Percentiles rank a stretch among this genome's conserved stretches.
These are phyloP conservation scores for Penicillium coffeae DNA, from an alignment of 495 filamentous ascomycete species.

Conservation along the genomic window DNA sequence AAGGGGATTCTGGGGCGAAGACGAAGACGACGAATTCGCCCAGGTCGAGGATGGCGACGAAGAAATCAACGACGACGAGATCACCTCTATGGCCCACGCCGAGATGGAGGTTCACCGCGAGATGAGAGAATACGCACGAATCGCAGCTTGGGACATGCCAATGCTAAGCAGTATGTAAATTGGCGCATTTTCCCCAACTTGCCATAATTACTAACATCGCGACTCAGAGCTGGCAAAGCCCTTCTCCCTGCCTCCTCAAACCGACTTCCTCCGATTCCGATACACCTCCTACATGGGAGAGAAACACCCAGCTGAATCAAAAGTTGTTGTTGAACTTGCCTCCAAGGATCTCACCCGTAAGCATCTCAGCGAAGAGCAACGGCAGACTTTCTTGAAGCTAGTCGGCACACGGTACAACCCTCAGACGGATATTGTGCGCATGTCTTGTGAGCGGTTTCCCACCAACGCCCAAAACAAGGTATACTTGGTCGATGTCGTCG, in stretches of 20 bases:
- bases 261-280: constrained; percentile 77
- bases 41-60: constrained; percentile 58
- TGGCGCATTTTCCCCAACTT: neutral
- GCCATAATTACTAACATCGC: constrained; percentile 18
- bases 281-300: constrained; percentile 98
- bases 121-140: constrained; percentile 78
- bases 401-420: constrained; percentile 89
- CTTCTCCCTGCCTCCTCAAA: constrained; percentile 64
- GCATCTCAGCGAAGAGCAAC: constrained; percentile 61
- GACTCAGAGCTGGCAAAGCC: constrained; percentile 70
- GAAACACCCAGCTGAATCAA: constrained; percentile 81
- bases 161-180: constrained; percentile 72
- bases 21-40: constrained; percentile 49
- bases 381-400: constrained; percentile 80
- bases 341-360: constrained; percentile 59
- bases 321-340: constrained; percentile 88
- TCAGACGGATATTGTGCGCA: constrained; percentile 74
- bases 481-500: constrained; percentile 76
- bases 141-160: constrained; percentile 96
- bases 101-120: constrained; percentile 90
- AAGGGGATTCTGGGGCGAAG: constrained; percentile 51
- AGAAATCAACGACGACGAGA: constrained; percentile 72
- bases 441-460: constrained; percentile 85
- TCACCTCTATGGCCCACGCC: constrained; percentile 72
- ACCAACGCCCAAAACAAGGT: constrained; percentile 94